Evolutionary conservation across 202 grass and related monocot species (phyloP).

Genomic region (Bolboschoenoplectus hybrid): DNA sequence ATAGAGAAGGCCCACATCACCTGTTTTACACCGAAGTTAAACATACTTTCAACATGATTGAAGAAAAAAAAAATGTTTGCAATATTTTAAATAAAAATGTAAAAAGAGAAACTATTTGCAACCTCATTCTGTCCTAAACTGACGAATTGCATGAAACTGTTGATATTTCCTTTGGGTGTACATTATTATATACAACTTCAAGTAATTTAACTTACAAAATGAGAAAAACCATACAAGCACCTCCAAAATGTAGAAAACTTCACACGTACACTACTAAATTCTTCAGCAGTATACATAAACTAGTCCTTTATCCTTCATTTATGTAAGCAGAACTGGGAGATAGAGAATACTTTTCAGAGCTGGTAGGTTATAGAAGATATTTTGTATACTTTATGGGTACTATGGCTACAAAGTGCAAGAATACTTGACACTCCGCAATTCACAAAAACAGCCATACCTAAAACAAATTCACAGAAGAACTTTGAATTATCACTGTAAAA

Average conservation of each 20-base stretch:
- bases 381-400: background rate
- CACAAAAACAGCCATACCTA: background rate
- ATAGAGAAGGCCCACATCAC: slow-evolving; percentile 74
- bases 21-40: slow-evolving; percentile 37
- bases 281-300: background rate
- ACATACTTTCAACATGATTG: slow-evolving; percentile 21
- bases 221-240: background rate
- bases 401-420: background rate
- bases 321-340: background rate
- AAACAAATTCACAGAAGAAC: background rate
- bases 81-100: background rate
- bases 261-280: background rate
- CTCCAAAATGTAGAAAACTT: background rate
- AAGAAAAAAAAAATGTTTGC: slow-evolving; percentile 31
- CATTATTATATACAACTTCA: slow-evolving; percentile 21
- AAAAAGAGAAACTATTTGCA: slow-evolving; percentile 1
- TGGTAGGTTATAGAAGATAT: slow-evolving; percentile 3
- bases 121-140: background rate
- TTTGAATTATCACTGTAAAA: slow-evolving; percentile 1
- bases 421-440: background rate
- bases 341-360: background rate
- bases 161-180: slow-evolving; percentile 4
- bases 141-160: background rate
- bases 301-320: background rate
- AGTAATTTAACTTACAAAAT: background rate